phyloP scores from a whole-genome alignment of 768 basidiomycete genomes.

The Rhodotorula kratochvilovae region DNA sequence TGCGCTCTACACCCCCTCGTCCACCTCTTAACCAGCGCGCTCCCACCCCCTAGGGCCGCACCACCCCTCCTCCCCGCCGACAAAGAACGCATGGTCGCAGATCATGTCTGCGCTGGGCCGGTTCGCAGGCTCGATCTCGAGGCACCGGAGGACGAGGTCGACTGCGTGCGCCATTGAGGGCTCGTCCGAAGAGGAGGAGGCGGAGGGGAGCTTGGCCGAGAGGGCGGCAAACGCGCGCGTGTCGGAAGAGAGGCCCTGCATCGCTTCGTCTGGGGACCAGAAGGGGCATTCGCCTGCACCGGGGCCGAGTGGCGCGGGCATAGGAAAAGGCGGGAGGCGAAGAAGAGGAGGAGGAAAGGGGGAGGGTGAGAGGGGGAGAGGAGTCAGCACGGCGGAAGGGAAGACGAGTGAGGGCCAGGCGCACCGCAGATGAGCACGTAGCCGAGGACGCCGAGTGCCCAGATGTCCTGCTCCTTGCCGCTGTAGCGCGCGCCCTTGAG shows the following conservation, averaged over 20 bases:
- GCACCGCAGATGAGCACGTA: slow-evolving; percentile 72
- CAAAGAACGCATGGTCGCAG: slow-evolving; percentile 71
- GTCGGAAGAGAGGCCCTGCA: slow-evolving; percentile 33
- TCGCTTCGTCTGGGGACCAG: slow-evolving; percentile 82
- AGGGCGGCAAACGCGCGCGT: slow-evolving; percentile 37
- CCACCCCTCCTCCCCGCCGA: slow-evolving; percentile 69
- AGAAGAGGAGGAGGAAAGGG: too few relatives aligned
- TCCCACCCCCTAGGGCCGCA: slow-evolving; percentile 28
- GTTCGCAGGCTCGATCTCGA: slow-evolving; percentile 69
- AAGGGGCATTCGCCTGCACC: slow-evolving; percentile 81
- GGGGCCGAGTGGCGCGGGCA: too few relatives aligned
- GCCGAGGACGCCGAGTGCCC: slow-evolving; percentile 95
- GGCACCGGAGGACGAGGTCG: slow-evolving; percentile 73
- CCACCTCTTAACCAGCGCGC: too few relatives aligned
- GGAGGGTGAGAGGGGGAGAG: too few relatives aligned
- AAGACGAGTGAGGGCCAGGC: slow-evolving; percentile 43
- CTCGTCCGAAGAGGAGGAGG: slow-evolving; percentile 49
- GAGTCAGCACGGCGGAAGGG: too few relatives aligned
- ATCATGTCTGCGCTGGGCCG: slow-evolving; percentile 84
- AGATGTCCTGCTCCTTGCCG: slow-evolving; percentile 95
- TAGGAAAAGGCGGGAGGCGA: too few relatives aligned
- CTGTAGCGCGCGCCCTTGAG: slow-evolving; percentile 88
- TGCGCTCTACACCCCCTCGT: too few relatives aligned
- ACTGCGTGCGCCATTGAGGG: slow-evolving; percentile 79
- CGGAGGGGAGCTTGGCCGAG: slow-evolving; percentile 44